Evolutionary conservation across 164 flowering plant species (phyloP).

Genomic region (Piper betle): DNA sequence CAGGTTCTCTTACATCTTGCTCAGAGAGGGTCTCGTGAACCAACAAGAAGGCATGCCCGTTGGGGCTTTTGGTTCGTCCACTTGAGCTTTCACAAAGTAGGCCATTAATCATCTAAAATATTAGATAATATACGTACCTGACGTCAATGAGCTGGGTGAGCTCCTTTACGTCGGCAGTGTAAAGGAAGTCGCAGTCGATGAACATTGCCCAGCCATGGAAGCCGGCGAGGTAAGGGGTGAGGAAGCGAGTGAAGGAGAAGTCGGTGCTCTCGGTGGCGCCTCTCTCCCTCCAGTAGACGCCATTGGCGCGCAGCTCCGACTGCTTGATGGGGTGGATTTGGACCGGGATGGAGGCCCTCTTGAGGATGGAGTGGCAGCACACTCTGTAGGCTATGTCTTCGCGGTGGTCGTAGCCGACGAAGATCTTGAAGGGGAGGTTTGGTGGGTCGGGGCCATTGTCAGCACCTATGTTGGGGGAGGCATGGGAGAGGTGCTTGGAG

Average conservation of each 20-base stretch:
- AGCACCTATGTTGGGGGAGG: background rate
- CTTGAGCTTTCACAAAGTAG: too few species aligned
- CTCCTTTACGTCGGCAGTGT: constrained; percentile 68
- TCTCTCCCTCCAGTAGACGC: constrained; percentile 75
- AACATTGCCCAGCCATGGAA: constrained; percentile 92
- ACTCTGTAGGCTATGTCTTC: constrained; percentile 83
- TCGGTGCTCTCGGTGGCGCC: constrained; percentile 83
- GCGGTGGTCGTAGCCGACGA: constrained; percentile 80
- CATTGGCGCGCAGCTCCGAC: constrained; percentile 51
- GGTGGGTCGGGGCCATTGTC: constrained; percentile 13
- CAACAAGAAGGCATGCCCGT: too few species aligned
- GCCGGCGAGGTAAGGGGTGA: constrained; percentile 66
- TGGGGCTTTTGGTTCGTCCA: too few species aligned
- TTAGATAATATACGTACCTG: too few species aligned
- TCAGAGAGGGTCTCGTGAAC: too few species aligned
- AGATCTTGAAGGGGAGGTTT: constrained; percentile 40
- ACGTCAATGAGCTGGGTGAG: constrained; percentile 53
- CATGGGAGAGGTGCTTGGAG: too few species aligned
- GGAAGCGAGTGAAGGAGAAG: constrained; percentile 72
- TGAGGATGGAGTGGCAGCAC: constrained; percentile 58
- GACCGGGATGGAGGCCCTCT: constrained; percentile 61
- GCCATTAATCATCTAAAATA: too few species aligned
- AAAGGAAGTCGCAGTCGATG: constrained; percentile 90
- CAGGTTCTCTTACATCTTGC: too few species aligned
- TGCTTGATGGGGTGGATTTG: constrained; percentile 70